Evolutionary conservation across 352 stramenopile genomes (phyloP).

Genomic region (Globisporangium abappressorium): DNA sequence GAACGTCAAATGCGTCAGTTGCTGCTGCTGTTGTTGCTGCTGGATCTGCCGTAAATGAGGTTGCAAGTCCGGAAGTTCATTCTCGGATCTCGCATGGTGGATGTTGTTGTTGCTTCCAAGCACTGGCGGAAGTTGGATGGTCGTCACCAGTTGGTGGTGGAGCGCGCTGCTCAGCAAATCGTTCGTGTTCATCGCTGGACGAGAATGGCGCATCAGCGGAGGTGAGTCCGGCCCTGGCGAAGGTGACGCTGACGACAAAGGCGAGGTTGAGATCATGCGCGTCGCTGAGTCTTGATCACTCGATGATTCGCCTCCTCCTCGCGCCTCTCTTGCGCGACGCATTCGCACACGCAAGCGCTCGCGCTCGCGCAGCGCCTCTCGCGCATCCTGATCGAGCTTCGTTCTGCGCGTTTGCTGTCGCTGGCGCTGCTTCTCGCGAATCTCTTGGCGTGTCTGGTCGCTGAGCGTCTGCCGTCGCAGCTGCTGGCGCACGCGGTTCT

Average conservation of each 20-base stretch:
- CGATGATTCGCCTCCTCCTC: constrained; percentile 11
- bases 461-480: constrained; percentile 44
- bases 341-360: constrained; percentile 47
- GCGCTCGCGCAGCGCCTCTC: constrained; percentile 36
- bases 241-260: not conserved
- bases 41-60: constrained; percentile 22
- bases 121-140: constrained; percentile 16
- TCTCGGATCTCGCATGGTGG: constrained; percentile 1
- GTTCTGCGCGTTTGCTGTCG: constrained; percentile 42
- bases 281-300: not conserved
- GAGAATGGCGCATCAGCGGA: not conserved
- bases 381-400: constrained; percentile 37
- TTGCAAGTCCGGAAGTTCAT: constrained; percentile 23
- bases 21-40: constrained; percentile 11
- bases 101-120: constrained; percentile 13
- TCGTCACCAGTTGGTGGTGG: not conserved
- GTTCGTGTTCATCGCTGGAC: constrained; percentile 13
- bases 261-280: not conserved
- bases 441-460: constrained; percentile 28
- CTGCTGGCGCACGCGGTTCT: constrained; percentile 64
- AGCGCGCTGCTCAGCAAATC: constrained; percentile 11
- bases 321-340: constrained; percentile 22
- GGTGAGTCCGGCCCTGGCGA: constrained; percentile 1
- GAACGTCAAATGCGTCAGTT: constrained; percentile 9
- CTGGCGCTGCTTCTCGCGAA: constrained; percentile 41